Conservation (phyloP, 345 rosid genomes). For the Excoecaria agallocha region DNA sequence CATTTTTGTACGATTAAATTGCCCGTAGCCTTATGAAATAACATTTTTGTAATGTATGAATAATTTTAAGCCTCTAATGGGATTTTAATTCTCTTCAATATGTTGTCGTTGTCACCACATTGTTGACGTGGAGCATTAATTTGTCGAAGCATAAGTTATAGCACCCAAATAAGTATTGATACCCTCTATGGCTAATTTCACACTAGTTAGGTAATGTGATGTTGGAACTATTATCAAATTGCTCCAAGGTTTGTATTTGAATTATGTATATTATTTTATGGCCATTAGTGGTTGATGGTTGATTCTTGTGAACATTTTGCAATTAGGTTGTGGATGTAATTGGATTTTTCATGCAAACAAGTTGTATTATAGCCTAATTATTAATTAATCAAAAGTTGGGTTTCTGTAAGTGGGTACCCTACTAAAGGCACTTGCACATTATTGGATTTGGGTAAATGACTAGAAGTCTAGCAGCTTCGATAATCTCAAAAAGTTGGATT, state of each 20-base stretch:
- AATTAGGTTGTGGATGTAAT: background rate
- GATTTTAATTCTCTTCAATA: slow-evolving; percentile 1
- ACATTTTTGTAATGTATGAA: background rate
- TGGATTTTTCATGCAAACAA: background rate
- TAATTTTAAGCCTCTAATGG: background rate
- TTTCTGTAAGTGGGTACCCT: background rate
- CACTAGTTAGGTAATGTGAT: too few species aligned
- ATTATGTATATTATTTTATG: too few species aligned
- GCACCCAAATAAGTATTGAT: too few species aligned
- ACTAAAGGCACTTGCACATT: background rate
- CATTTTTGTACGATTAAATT: background rate
- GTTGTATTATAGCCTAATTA: background rate
- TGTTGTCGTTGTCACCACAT: background rate
- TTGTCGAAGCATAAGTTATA: background rate
- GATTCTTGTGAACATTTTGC: too few species aligned
- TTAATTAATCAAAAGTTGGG: background rate
- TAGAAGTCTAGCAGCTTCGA: too few species aligned
- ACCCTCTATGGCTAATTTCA: too few species aligned
- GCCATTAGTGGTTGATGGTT: too few species aligned
- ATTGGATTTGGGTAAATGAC: background rate
- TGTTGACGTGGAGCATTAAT: background rate
- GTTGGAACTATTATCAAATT: too few species aligned
- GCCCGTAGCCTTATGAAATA: background rate
- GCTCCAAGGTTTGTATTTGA: too few species aligned
- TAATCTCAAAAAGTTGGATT: too few species aligned